Percentiles rank a stretch among this genome's conserved stretches.
Conservation (phyloP, 306 rosid genomes). For the Inga leiocalycina region DNA sequence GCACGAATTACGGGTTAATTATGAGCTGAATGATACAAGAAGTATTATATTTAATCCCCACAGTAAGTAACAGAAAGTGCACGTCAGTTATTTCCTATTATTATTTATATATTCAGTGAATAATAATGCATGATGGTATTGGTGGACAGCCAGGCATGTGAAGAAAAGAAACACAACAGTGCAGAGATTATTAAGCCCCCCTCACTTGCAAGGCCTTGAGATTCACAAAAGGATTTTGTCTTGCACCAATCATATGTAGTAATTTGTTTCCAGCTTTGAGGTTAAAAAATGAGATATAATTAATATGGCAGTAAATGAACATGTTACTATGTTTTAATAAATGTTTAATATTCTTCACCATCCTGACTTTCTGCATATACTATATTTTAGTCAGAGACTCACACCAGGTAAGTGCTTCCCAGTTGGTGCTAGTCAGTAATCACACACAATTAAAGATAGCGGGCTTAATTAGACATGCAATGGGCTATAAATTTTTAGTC, state of each 20-base stretch:
- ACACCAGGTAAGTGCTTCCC: not conserved
- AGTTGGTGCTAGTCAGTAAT: too few relatives aligned
- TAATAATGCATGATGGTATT: too few relatives aligned
- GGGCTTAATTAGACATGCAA: too few relatives aligned
- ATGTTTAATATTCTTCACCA: not conserved
- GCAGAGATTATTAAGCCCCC: not conserved
- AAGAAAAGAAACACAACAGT: not conserved
- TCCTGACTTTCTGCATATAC: not conserved
- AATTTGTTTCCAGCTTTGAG: not conserved
- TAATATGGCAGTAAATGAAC: not conserved
- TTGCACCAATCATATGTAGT: not conserved
- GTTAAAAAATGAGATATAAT: not conserved
- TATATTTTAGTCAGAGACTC: not conserved
- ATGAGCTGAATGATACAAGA: not conserved
- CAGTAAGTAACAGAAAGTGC: not conserved
- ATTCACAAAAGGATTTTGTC: not conserved
- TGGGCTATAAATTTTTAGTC: too few relatives aligned
- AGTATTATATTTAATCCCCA: not conserved
- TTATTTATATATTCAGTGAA: too few relatives aligned
- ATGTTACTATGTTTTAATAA: not conserved
- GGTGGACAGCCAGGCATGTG: not conserved
- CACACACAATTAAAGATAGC: too few relatives aligned
- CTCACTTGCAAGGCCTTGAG: not conserved
- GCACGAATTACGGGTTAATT: not conserved
- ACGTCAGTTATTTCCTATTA: too few relatives aligned